Conservation (phyloP, 257 asterid species). For the Solanum bukasovii region DNA sequence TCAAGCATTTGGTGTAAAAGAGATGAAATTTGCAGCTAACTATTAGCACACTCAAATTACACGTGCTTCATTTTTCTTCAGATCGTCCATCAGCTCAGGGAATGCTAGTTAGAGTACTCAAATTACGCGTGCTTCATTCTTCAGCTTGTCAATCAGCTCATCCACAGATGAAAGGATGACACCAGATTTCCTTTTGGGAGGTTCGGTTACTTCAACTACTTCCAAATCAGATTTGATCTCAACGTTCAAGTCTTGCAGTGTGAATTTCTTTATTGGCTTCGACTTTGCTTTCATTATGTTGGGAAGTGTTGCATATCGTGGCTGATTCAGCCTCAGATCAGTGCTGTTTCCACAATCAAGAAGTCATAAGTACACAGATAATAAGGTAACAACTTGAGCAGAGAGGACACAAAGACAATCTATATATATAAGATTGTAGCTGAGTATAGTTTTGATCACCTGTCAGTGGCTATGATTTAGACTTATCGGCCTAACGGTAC, state of each 20-base stretch:
- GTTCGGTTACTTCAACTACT: slow-evolving; percentile 70
- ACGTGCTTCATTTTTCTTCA: slow-evolving; percentile 72
- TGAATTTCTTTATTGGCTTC: slow-evolving; percentile 63
- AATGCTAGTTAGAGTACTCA: not conserved
- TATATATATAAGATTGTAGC: not conserved
- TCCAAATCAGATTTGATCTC: slow-evolving; percentile 66
- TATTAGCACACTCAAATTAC: slow-evolving; percentile 26
- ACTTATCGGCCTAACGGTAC: not conserved
- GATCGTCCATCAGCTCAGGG: slow-evolving; percentile 55
- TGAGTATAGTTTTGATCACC: not conserved
- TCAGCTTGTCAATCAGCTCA: slow-evolving; percentile 74
- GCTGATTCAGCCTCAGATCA: slow-evolving; percentile 88
- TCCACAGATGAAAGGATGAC: slow-evolving; percentile 78
- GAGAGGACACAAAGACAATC: not conserved
- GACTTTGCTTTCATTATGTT: slow-evolving; percentile 97
- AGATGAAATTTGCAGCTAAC: not conserved
- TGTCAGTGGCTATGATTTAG: not conserved
- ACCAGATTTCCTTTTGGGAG: slow-evolving; percentile 89
- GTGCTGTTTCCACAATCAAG: slow-evolving; percentile 34
- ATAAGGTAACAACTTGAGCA: not conserved
- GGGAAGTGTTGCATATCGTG: slow-evolving; percentile 90
- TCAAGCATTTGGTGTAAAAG: not conserved
- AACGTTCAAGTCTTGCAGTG: slow-evolving; percentile 62
- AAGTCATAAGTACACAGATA: not conserved
- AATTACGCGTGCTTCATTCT: slow-evolving; percentile 68